Base-by-base conservation (phyloP, 345 rosid genomes). In the Hypericum perforatum region DNA sequence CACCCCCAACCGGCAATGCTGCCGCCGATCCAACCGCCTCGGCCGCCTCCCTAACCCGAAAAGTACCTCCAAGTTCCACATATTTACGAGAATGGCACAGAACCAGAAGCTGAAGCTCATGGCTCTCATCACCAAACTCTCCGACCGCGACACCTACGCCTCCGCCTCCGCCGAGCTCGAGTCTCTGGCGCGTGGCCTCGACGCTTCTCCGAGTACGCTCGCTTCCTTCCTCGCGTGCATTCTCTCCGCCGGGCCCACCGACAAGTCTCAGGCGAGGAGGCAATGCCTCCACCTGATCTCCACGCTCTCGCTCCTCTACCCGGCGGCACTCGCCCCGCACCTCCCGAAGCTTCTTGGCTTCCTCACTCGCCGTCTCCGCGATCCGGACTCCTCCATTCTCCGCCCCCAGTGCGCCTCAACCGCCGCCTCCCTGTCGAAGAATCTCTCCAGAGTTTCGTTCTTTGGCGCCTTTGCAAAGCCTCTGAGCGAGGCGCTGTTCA, bases 121-220 rank as follows among this genome's bases (percentile, higher is more conserved):
- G 13, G 64, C 67, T 11, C 65, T 84, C 45, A 67, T 85, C 43
- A 71, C 77, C 5, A 91, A 91, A 76, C 90, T 91, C 37, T 77
- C 90, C 6, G 94, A 91, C 78, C 70, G 94, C 15, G 98, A 91
- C 65, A 91, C 96, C 16, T 76, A 75, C 74, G 53, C 87, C 46
- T 57, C 70, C 53, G 92, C 96, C 2, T 78, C 83, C 16, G 53
- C 78, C 0, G 95, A 91, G 79, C 89, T 91, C 7, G 82, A 82
- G 10, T 72, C 80, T 49, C 65, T 91, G 12, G 89, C 70, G 5
- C 78, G 87, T 11, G 95, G 82, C 59, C 32, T 22, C 32, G 32
- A 22, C 32, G 32, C 32, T 22, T 22, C 32, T 4, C 32, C 32
- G 32, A 4, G 2, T 1, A 1, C 32, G 32, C 32, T 22, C 32